Conservation (phyloP, 768 basidiomycete genomes). For the Trametes cubensis region DNA sequence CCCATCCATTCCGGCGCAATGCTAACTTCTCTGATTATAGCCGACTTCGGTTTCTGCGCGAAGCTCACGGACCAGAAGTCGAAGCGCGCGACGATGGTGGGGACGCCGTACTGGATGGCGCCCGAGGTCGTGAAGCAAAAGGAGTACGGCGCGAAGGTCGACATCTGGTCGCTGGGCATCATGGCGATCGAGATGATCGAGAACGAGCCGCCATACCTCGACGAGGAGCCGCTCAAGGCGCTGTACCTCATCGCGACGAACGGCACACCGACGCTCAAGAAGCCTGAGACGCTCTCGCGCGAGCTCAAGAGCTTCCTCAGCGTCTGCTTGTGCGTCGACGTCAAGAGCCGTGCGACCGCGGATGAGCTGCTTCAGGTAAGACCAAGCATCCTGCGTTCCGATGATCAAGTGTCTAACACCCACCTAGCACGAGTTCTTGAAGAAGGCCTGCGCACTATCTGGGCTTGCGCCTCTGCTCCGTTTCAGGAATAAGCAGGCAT, state of each 20-base stretch:
- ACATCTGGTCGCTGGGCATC: constrained; percentile 96
- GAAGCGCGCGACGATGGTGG: constrained; percentile 98
- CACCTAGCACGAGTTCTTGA: constrained; percentile 88
- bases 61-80: constrained; percentile 96
- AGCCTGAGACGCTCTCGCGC: constrained; percentile 86
- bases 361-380: constrained; percentile 81
- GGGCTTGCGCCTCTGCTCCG: constrained; percentile 86
- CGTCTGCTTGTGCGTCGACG: constrained; percentile 98
- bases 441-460: constrained; percentile 80
- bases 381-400: constrained; percentile 18
- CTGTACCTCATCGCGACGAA: constrained; percentile 97
- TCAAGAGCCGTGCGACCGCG: constrained; percentile 88
- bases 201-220: constrained; percentile 93
- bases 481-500: constrained; percentile 68
- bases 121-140: constrained; percentile 98
- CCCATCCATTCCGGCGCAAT: background rate
- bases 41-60: constrained; percentile 96
- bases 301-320: constrained; percentile 97
- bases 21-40: constrained; percentile 42
- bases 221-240: constrained; percentile 94
- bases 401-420: constrained; percentile 15
- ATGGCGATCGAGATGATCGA: constrained; percentile 99
- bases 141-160: constrained; percentile 95
- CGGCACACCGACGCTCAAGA: constrained; percentile 97
- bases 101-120: constrained; percentile 98